Evolutionary conservation across 164 flowering plant genomes (phyloP), one percentile per base, ranked within the genome.

Genomic region (Stephania japonica): DNA sequence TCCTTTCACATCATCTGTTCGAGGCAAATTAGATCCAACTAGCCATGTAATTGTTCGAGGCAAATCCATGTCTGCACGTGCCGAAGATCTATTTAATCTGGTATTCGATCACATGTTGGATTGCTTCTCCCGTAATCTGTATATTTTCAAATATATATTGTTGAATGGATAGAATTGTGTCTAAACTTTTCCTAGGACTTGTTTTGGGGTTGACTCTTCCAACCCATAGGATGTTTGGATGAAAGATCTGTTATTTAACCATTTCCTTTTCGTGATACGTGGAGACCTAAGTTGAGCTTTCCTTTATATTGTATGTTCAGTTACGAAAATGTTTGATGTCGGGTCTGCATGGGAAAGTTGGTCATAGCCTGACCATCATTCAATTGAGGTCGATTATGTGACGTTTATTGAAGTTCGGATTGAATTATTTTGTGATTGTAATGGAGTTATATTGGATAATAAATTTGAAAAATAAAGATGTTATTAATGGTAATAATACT

Each of bases 51-150:
- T 96, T 79, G 97, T 91, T 67, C 85, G 97, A 59, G 99, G 98
- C 44, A 96, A 96, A 87, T 89, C 99, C 70, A 96, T 93, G 99
- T 92, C 93, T 5, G 94, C 86, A 61, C 87, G 89, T 42, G 81
- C 87, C 69, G 97, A 92, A 70, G 98, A 96, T 83, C 82, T 96
- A 41, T 96, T 91, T 84, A 75, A 92, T 84, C 85, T 93, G 97
- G 99, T 93, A 1, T 23, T 72, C n/a, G 26, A 19, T 8, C 43
- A 7, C 24, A 24, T 67, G n/a, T 32, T 67, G 7, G 18, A 67
- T 19, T 67, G 5, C 8, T 41, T 41, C 42, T 19, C 44, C 44
- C 42, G 19, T 21, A 42, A 5, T 67, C 69, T 26, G 43, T 9
- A 5, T 27, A 1, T 42, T 67, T 67, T 67, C 9, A 7, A 8